Base-by-base conservation (phyloP, 768 basidiomycete genomes). In the Trametes maxima region DNA sequence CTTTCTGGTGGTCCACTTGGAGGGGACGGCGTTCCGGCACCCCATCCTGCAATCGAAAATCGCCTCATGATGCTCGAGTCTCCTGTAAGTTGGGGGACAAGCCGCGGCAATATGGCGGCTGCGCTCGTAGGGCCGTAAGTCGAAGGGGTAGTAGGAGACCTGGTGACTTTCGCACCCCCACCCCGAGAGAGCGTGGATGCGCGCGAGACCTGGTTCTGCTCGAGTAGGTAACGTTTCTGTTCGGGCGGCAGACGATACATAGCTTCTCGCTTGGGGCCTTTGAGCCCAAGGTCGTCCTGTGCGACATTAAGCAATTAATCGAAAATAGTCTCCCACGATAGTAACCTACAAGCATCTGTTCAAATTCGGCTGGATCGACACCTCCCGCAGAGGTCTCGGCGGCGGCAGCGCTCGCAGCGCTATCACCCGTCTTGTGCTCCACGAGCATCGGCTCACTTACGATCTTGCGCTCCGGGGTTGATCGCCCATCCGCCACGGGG, bases 71-170 rank as follows among this genome's bases (percentile, higher is more conserved):
- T 65, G 37, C 84, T 75, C n/a, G 79, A 75, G 62, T 89, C 88
- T 10, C 90, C 89, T n/a, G 88, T 89, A 2, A 90, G 73, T 63
- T 92, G 90, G 24, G 90, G 89, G 37, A 85, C 82, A 10, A 92
- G 78, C 24, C 83, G 83, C 49, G 89, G 86, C 3, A 90, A 70
- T n/a, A 89, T 68, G 16, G 78, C 76, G 13, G 80, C 74, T 11
- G 81, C 83, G 60, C 80, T 84, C 5, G 87, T 78, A 4, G 89
- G 84, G 0, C 87, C 85, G 68, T 82, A 84, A 0, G 86, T 85
- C 0, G 75, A 76, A n/a, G 77, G 60, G 52, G 73, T 48, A 49
- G 72, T 47, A 21, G 64, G 49, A 52, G 72, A 72, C 22, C 63
- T 63, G 40, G 67, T 49, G 5, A 69, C 62, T 50, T 70, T 71